These are phyloP conservation scores for Acer yangbiense DNA, from an alignment of 345 rosid species.

Conservation along the genomic window DNA sequence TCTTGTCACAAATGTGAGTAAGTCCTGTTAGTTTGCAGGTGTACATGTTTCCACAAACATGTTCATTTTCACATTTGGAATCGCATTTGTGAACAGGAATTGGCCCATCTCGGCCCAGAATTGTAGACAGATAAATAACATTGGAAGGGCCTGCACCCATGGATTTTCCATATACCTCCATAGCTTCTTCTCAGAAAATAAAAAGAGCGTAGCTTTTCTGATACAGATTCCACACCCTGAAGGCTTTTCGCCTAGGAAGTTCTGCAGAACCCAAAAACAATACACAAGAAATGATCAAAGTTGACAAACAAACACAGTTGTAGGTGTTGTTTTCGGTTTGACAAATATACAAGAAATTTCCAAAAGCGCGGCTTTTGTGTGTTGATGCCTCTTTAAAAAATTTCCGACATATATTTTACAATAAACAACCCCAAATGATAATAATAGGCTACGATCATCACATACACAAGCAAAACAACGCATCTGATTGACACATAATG, in stretches of 20 bases:
- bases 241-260: background rate
- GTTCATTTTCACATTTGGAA: slow-evolving; percentile 92
- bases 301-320: background rate
- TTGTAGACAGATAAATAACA: slow-evolving; percentile 83
- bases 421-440: background rate
- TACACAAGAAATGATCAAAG: slow-evolving; percentile 18
- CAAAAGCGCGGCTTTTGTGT: background rate
- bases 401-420: background rate
- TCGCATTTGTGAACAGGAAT: slow-evolving; percentile 80
- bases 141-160: slow-evolving; percentile 65
- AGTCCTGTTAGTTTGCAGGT: slow-evolving; percentile 90
- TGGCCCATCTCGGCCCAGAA: slow-evolving; percentile 84
- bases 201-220: slow-evolving; percentile 4
- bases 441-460: background rate
- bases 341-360: background rate
- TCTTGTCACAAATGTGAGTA: slow-evolving; percentile 99
- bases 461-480: background rate
- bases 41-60: slow-evolving; percentile 86
- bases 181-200: slow-evolving; percentile 26
- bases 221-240: slow-evolving; percentile 26
- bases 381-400: background rate
- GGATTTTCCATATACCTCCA: slow-evolving; percentile 88
- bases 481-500: background rate
- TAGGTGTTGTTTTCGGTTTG: background rate
- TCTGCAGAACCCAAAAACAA: slow-evolving; percentile 41